These are phyloP conservation scores for Vigna angularis DNA, from an alignment of 306 rosid species.

Conservation along the genomic window DNA sequence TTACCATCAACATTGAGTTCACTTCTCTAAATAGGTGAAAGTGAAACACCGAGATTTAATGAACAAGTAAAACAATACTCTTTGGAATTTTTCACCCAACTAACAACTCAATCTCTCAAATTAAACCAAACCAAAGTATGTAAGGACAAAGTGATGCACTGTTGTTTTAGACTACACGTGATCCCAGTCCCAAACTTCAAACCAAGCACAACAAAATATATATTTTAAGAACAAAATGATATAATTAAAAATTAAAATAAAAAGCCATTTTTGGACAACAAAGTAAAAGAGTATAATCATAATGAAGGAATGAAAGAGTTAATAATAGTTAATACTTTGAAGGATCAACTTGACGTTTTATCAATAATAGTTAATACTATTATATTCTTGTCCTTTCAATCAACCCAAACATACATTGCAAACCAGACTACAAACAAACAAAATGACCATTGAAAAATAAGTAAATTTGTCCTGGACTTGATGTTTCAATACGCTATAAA, in stretches of 20 bases:
- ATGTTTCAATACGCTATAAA: conserved; percentile 24
- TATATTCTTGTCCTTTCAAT: neutral
- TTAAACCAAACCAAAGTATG: neutral
- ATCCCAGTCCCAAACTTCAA: conserved; percentile 19
- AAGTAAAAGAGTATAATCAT: neutral
- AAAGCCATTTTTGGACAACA: neutral
- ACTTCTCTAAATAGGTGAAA: neutral
- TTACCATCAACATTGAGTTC: neutral
- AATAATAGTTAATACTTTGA: neutral
- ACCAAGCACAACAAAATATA: neutral
- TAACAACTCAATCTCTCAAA: neutral
- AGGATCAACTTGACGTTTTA: neutral
- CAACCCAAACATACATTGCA: conserved; percentile 6
- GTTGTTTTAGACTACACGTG: neutral
- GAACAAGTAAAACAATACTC: neutral
- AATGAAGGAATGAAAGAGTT: no score
- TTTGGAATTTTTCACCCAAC: neutral
- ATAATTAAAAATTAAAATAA: neutral
- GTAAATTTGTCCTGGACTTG: conserved; percentile 16
- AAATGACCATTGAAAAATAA: conserved; percentile 24
- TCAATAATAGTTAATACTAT: neutral
- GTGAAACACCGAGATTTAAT: neutral
- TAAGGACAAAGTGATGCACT: neutral
- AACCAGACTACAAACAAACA: conserved; percentile 55
- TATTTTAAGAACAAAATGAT: neutral